Conservation (phyloP, 2,329 filamentous ascomycete species). For the Trichoderma hamatum region DNA sequence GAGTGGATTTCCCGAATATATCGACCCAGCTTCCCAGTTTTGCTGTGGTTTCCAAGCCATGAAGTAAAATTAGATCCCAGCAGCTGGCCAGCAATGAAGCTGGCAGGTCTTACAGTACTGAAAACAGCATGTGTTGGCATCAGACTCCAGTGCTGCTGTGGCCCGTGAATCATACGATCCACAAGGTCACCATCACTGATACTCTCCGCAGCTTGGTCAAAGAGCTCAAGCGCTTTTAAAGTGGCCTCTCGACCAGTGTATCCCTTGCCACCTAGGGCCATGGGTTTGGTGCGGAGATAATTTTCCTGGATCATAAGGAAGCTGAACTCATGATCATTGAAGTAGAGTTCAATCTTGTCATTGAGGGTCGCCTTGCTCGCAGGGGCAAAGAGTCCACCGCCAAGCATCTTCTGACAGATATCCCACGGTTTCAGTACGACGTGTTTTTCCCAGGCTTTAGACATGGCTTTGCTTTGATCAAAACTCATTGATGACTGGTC, state of each 20-base stretch:
- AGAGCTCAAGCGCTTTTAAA: slow-evolving; percentile 82
- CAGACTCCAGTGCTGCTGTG: slow-evolving; percentile 96
- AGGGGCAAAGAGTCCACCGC: slow-evolving; percentile 79
- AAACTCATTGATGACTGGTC: slow-evolving; percentile 80
- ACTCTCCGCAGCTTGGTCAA: slow-evolving; percentile 86
- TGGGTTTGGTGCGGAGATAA: slow-evolving; percentile 83
- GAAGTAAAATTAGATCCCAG: slow-evolving; percentile 76
- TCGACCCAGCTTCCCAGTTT: slow-evolving; percentile 74
- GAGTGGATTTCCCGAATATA: slow-evolving; percentile 92
- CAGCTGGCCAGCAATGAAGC: slow-evolving; percentile 80
- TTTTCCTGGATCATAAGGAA: slow-evolving; percentile 98
- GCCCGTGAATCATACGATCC: slow-evolving; percentile 97
- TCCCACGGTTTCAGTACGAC: slow-evolving; percentile 97
- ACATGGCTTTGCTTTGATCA: slow-evolving; percentile 89
- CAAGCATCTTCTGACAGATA: slow-evolving; percentile 91
- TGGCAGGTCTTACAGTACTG: slow-evolving; percentile 89
- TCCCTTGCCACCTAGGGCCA: slow-evolving; percentile 57
- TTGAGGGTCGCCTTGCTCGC: slow-evolving; percentile 86
- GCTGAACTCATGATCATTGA: slow-evolving; percentile 98
- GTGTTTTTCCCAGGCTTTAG: slow-evolving; percentile 98
- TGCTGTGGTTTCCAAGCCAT: slow-evolving; percentile 97
- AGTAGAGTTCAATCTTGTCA: slow-evolving; percentile 98
- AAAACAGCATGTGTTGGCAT: slow-evolving; percentile 97
- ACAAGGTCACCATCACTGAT: slow-evolving; percentile 97
- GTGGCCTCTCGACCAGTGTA: slow-evolving; percentile 68